Conservation (phyloP, 2,329 filamentous ascomycete species). For the Tolypocladium endophyticum region DNA sequence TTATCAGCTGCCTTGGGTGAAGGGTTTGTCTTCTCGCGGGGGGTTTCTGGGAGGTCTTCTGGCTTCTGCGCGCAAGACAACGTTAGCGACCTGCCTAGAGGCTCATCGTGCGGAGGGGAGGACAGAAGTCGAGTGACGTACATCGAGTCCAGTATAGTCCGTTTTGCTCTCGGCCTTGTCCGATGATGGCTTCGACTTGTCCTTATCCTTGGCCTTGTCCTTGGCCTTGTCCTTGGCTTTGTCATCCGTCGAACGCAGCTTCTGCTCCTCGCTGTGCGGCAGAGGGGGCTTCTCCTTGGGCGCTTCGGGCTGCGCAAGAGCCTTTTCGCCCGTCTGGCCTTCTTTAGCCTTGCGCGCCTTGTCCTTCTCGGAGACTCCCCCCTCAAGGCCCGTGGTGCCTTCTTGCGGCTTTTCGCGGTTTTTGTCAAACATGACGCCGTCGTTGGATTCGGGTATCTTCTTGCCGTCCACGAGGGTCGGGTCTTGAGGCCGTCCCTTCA, state of each 20-base stretch:
- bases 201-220: constrained; percentile 29
- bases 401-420: constrained; percentile 65
- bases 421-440: constrained; percentile 91
- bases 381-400: constrained; percentile 80
- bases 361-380: constrained; percentile 79
- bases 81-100: constrained; percentile 7
- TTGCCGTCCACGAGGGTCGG: constrained; percentile 46
- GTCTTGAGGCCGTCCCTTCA: constrained; percentile 41
- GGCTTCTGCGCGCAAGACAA: constrained; percentile 52
- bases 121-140: constrained; percentile 7
- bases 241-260: constrained; percentile 36
- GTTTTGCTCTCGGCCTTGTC: constrained; percentile 27
- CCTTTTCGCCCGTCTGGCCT: constrained; percentile 51
- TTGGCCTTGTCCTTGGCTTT: constrained; percentile 32
- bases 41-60: constrained; percentile 65
- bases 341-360: constrained; percentile 64
- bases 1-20: constrained; percentile 56
- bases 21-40: constrained; percentile 63
- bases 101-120: not conserved
- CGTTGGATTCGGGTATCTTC: constrained; percentile 52
- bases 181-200: constrained; percentile 26
- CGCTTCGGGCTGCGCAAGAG: constrained; percentile 65
- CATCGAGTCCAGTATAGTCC: constrained; percentile 25
- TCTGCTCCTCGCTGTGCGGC: constrained; percentile 70
- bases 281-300: constrained; percentile 79